Percentiles rank a stretch among this genome's conserved stretches.
These are phyloP conservation scores for Penicillium sp. DNA, from an alignment of 2,329 filamentous ascomycete species.

Conservation along the genomic window DNA sequence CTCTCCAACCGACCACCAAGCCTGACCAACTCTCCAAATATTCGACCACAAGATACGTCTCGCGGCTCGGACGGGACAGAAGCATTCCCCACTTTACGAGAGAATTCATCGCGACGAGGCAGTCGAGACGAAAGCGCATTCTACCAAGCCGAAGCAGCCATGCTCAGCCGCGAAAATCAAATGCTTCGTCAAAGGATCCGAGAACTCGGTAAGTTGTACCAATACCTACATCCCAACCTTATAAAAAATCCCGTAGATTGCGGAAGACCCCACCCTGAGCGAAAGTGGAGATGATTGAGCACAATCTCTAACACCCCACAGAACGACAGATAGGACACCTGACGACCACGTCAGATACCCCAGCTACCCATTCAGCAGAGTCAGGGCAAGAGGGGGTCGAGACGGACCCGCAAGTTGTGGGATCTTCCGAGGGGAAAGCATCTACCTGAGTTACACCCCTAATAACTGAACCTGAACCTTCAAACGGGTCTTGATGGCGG, in stretches of 20 bases:
- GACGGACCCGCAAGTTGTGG: constrained; percentile 15
- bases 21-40: constrained; percentile 38
- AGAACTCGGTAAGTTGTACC: constrained; percentile 42
- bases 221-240: background rate
- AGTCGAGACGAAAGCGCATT: constrained; percentile 48
- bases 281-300: background rate
- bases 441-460: constrained; percentile 2
- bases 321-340: constrained; percentile 25
- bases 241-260: background rate
- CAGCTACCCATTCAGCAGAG: constrained; percentile 8
- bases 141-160: constrained; percentile 49
- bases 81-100: constrained; percentile 26
- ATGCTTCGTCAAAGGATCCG: constrained; percentile 48
- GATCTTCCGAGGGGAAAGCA: constrained; percentile 21
- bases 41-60: constrained; percentile 32
- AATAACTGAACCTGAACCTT: background rate
- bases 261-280: background rate
- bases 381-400: constrained; percentile 21
- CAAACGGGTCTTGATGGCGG: background rate
- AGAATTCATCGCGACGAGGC: constrained; percentile 33
- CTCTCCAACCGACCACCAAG: constrained; percentile 37
- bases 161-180: constrained; percentile 48
- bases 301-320: constrained; percentile 5
- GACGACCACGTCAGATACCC: constrained; percentile 5
- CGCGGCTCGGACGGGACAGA: constrained; percentile 27